Base-by-base conservation (phyloP, 2,329 filamentous ascomycete genomes). In the Clarireedia paspali region DNA sequence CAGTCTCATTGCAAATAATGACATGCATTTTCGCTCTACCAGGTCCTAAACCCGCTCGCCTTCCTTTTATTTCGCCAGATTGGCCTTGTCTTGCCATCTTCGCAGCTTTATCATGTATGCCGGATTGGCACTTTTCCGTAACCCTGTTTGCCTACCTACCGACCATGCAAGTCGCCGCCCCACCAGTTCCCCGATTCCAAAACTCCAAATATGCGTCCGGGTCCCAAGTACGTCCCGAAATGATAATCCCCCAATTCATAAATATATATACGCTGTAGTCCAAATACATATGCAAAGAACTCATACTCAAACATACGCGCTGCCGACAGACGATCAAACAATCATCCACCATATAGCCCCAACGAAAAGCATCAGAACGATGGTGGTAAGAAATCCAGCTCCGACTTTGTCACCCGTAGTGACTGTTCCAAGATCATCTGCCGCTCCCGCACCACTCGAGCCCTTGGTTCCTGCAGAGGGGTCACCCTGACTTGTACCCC, bases 371-470 rank as follows among this genome's bases (percentile, higher is more conserved):
- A 77, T 62, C 1, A 89, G 67, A 5, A 69, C 49, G 5, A 85
- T 30, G 1, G 80, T 69, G 0, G 87, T 91, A 47, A 83, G 61
- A 58, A 91, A 79, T 12, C 80, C 81, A 34, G 87, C 88, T 9
- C 87, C 89, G 4, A 81, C 85, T 61, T 74, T 80, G 67, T 91
- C 87, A 6, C 76, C 84, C 1, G 75, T 75, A 1, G 69, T 72
- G 5, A 71, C 66, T 5, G 66, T 27, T 20, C 24, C 6, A 5
- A 17, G 12, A 2, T 17, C 24, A 14, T 23, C 17, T 44, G 2
- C 14, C 5, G 15, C 1, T 17, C 39, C 39, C 9, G 57, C 10
- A 55, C 36, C 26, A 20, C 14, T 15, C 26, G 27, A 23, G 14
- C 42, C 47, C 17, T 55, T 46, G 2, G 56, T 59, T 15, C 67